A percentile compares a stretch with the other conserved stretches of the same genome.
These are phyloP conservation scores for Eucalyptus caleyi DNA, from an alignment of 345 rosid genomes.

Conservation along the genomic window DNA sequence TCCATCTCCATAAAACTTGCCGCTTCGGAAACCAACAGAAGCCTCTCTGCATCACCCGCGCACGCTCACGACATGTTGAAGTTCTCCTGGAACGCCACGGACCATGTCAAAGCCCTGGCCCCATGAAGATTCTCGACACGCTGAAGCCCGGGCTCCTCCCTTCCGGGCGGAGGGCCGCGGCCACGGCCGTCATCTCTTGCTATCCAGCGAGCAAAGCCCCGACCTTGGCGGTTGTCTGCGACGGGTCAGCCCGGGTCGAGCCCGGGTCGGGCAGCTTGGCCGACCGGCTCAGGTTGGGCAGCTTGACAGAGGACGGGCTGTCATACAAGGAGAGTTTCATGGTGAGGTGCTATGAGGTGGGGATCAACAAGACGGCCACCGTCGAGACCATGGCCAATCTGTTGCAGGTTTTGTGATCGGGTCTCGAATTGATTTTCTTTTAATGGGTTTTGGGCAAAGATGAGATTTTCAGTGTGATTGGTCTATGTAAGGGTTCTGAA, in stretches of 20 bases:
- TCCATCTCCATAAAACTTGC: neutral
- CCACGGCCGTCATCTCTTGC: neutral
- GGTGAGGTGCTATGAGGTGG: conserved; percentile 83
- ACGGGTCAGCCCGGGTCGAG: conserved; percentile 3
- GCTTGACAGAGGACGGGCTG: conserved; percentile 54
- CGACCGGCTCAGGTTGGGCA: conserved; percentile 51
- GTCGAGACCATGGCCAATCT: conserved; percentile 89
- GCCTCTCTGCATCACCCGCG: neutral
- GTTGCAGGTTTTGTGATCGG: conserved; percentile 38
- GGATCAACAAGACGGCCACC: conserved; percentile 91
- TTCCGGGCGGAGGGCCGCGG: neutral
- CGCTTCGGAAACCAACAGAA: neutral
- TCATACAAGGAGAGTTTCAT: conserved; percentile 85
- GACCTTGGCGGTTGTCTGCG: conserved; percentile 11
- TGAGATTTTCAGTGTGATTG: neutral
- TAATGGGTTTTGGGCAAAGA: neutral
- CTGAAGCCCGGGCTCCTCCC: neutral
- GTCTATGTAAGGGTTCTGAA: neutral
- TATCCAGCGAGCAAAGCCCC: neutral
- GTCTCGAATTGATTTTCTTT: neutral
- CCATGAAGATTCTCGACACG: conserved; percentile 27
- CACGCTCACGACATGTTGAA: conserved; percentile 26
- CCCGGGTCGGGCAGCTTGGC: conserved; percentile 23
- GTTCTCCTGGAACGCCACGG: conserved; percentile 27
- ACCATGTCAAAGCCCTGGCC: conserved; percentile 20